Evolutionary conservation across 371 early-diverging fungal species (phyloP).

Genomic region (Rhizopus delemar): DNA sequence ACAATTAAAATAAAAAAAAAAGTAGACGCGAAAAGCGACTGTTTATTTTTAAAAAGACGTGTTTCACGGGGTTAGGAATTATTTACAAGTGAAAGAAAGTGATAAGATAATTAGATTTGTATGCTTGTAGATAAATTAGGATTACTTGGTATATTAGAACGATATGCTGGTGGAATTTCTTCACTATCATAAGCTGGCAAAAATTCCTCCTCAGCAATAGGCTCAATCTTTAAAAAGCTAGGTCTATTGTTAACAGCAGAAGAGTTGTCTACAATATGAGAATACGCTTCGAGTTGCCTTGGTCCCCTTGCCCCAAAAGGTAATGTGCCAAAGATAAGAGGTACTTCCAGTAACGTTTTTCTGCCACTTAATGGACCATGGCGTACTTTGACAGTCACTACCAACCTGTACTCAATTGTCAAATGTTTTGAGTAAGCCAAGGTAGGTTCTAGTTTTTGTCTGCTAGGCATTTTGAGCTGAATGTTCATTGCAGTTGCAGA

Average conservation of each 20-base stretch:
- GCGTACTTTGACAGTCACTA: slow-evolving; percentile 16
- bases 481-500: slow-evolving; percentile 8
- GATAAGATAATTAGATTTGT: not conserved
- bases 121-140: not conserved
- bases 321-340: slow-evolving; percentile 24
- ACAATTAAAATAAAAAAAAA: not conserved
- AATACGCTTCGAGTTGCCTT: slow-evolving; percentile 22
- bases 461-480: slow-evolving; percentile 4
- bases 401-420: slow-evolving; percentile 18
- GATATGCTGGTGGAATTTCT: slow-evolving; percentile 19
- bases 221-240: slow-evolving; percentile 14
- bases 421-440: slow-evolving; percentile 23
- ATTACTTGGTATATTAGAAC: not conserved
- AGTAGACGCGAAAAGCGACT: not conserved
- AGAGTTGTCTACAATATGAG: slow-evolving; percentile 12
- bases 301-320: slow-evolving; percentile 25
- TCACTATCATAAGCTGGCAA: slow-evolving; percentile 28
- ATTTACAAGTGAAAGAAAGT: not conserved
- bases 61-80: too few species aligned
- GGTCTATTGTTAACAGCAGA: slow-evolving; percentile 12
- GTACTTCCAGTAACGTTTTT: slow-evolving; percentile 25
- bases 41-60: not conserved
- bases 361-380: slow-evolving; percentile 22
- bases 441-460: slow-evolving; percentile 7
- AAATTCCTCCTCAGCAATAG: slow-evolving; percentile 19